Evolutionary conservation across 768 basidiomycete genomes (phyloP).

Genomic region (Rhodotorula toruloides): DNA sequence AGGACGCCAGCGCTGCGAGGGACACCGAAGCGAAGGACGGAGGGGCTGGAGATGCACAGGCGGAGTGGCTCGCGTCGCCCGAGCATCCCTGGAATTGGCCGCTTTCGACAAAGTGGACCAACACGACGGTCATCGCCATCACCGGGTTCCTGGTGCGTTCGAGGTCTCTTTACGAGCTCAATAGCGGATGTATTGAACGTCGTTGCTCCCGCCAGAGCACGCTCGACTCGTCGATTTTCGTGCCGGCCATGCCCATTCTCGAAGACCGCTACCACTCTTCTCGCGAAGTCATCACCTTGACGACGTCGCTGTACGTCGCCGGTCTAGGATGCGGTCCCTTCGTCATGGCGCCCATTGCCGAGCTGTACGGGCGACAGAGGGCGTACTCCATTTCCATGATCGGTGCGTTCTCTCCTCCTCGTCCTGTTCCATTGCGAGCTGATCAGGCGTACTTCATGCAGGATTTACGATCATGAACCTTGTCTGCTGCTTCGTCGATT

Average conservation of each 20-base stretch:
- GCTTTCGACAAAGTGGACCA: neutral
- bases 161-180: neutral
- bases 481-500: neutral
- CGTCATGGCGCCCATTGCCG: slow-evolving; percentile 13
- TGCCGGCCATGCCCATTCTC: neutral
- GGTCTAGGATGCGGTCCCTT: slow-evolving; percentile 9
- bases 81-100: slow-evolving; percentile 1
- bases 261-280: neutral
- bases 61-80: too few relatives aligned
- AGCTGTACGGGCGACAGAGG: slow-evolving; percentile 9
- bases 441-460: neutral
- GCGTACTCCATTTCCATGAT: neutral
- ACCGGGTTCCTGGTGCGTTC: slow-evolving; percentile 3
- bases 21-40: too few relatives aligned
- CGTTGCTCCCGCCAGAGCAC: neutral
- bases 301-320: neutral
- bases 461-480: slow-evolving; percentile 7
- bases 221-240: slow-evolving; percentile 2
- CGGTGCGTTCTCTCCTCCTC: neutral
- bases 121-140: neutral
- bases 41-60: too few relatives aligned
- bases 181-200: neutral
- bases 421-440: neutral
- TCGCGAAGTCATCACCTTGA: slow-evolving; percentile 1
- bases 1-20: too few relatives aligned